A percentile compares a stretch with the other conserved stretches of the same genome.
These are phyloP conservation scores for Truncatella angustata DNA, from an alignment of 2,329 filamentous ascomycete species.

Conservation along the genomic window DNA sequence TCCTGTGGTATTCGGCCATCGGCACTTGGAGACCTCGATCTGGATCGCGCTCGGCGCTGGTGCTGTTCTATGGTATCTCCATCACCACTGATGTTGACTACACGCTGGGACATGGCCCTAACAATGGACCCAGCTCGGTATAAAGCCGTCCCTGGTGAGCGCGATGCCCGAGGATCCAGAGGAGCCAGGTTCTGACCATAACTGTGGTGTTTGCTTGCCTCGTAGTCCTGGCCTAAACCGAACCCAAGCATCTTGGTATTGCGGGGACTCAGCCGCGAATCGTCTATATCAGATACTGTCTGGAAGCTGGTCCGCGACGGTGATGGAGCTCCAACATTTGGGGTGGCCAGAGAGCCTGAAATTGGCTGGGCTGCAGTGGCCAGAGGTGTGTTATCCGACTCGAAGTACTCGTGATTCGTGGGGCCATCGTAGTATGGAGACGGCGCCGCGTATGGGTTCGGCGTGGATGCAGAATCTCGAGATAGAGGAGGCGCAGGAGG, in stretches of 20 bases:
- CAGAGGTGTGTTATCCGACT: slow-evolving; percentile 59
- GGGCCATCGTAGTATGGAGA: slow-evolving; percentile 42
- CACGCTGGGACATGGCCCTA: slow-evolving; percentile 89
- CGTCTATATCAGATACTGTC: slow-evolving; percentile 50
- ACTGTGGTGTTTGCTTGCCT: slow-evolving; percentile 49
- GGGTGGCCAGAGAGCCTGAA: slow-evolving; percentile 44
- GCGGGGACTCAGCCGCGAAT: slow-evolving; percentile 49
- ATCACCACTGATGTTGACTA: slow-evolving; percentile 96
- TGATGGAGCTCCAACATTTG: slow-evolving; percentile 37
- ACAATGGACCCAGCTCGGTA: slow-evolving; percentile 73
- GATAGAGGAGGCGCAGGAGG: slow-evolving; percentile 26
- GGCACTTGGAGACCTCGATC: slow-evolving; percentile 51
- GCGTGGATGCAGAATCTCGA: slow-evolving; percentile 22
- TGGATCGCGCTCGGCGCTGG: slow-evolving; percentile 60
- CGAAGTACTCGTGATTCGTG: slow-evolving; percentile 39
- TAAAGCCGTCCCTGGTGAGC: slow-evolving; percentile 62
- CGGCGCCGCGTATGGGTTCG: slow-evolving; percentile 29
- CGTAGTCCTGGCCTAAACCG: slow-evolving; percentile 57
- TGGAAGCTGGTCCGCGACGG: slow-evolving; percentile 55
- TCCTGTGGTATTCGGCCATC: slow-evolving; percentile 48
- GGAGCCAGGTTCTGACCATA: slow-evolving; percentile 57
- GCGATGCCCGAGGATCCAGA: slow-evolving; percentile 51
- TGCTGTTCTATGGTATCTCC: slow-evolving; percentile 77
- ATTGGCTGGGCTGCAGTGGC: slow-evolving; percentile 56
- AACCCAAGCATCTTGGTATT: slow-evolving; percentile 54